Evolutionary conservation across 805 yeast species (phyloP), one percentile per base, ranked within the genome.

Genomic region (Candida takata): DNA sequence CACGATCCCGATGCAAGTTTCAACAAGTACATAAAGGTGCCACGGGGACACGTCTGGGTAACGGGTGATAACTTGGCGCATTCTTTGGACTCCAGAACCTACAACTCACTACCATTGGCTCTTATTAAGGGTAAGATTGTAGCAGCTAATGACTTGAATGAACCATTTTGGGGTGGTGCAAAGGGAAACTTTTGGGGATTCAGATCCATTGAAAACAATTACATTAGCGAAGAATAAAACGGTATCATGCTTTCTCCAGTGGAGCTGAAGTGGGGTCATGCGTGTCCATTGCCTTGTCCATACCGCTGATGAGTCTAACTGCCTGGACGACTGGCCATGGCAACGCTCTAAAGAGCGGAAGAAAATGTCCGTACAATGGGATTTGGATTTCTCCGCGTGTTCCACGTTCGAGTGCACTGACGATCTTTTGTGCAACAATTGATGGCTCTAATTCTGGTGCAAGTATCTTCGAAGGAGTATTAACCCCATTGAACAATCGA

Each of bases 21-120:
- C 33, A 43, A 61, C 31, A 71, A 74, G 38, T 85, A 67, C 56
- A 77, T 90, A 8, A 67, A 64, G 37, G 88, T 92, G 0, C 98
- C 98, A 1, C 75, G 79, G 46, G 98, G 98, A 3, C 98, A 92
- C 59, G 84, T 85, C 32, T 92, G 97, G 97, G 80, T 88, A 4
- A 86, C 97, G 0, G 99, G 99, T 2, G 99, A 92, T 53, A 92
- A 92, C 53, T 60, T 90, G 38, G 72, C 85, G 19, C 86, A 80
- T 46, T 84, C 95, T 15, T 63, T 88, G 32, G 99, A 92, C 51
- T 85, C 96, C 5, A 66, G 98, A 46, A 75, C 85, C 0, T 92
- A 92, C 54, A 84, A 88, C 26, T 85, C 80, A n/a, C 62, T 92
- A 24, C 97, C 98, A 2, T 67, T 86, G 77, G 97, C 79, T 0